A percentile compares a stretch with the other conserved stretches of the same genome.
phyloP scores from a whole-genome alignment of 2,329 filamentous ascomycete genomes.

The Phialophora chinensis region DNA sequence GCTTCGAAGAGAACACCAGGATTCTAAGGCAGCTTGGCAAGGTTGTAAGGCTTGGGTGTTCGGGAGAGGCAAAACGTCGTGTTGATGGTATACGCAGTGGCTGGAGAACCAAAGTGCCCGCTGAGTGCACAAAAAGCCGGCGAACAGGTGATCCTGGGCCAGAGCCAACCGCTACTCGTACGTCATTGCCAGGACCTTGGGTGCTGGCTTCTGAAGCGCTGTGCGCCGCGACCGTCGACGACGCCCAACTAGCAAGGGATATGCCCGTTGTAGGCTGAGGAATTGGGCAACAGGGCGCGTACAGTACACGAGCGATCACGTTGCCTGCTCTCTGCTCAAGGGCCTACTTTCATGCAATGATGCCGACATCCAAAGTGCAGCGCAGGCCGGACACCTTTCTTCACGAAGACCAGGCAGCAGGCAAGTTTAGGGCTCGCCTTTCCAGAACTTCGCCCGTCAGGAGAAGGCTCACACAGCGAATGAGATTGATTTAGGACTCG shows the following conservation, averaged over 20 bases:
- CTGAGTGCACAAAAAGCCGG: slow-evolving; percentile 11
- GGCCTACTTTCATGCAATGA: neutral
- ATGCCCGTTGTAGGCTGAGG: slow-evolving; percentile 1
- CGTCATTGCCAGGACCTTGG: slow-evolving; percentile 7
- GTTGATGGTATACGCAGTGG: slow-evolving; percentile 17
- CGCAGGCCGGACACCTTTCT: neutral
- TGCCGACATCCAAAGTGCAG: neutral
- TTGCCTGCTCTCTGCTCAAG: neutral
- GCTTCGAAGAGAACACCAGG: slow-evolving; percentile 7
- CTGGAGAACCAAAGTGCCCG: slow-evolving; percentile 19
- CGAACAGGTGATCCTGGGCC: neutral
- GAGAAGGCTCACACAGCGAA: neutral
- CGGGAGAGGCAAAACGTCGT: slow-evolving; percentile 11
- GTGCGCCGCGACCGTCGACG: slow-evolving; percentile 5
- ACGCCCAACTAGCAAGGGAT: slow-evolving; percentile 15
- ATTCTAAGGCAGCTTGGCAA: slow-evolving; percentile 29
- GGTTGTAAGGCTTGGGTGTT: slow-evolving; percentile 22
- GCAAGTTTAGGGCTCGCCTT: neutral
- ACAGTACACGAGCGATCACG: neutral
- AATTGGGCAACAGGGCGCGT: slow-evolving; percentile 4
- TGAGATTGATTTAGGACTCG: slow-evolving; percentile 9
- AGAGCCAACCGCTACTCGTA: neutral
- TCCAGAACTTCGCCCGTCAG: neutral
- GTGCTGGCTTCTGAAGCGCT: neutral
- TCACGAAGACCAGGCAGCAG: neutral